Conservation (phyloP, 1,284 basidiomycete species). For the Nidula niveotomentosa region DNA sequence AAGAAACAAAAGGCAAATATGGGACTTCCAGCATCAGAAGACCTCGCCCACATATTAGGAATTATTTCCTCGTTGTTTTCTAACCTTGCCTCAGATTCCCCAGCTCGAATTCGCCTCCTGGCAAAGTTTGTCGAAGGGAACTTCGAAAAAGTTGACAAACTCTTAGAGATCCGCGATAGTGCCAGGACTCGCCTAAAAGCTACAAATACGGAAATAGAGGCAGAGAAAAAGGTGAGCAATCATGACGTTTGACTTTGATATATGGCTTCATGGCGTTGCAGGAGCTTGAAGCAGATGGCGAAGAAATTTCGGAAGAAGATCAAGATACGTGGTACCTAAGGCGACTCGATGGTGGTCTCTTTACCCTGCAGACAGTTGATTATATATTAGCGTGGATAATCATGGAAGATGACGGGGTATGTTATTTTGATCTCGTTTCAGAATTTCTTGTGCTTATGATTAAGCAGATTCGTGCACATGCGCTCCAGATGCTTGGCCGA, state of each 20-base stretch:
- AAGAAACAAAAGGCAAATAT: constrained; percentile 60
- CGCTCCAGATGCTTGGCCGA: constrained; percentile 72
- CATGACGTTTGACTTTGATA: not conserved
- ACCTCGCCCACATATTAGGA: constrained; percentile 85
- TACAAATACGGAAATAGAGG: constrained; percentile 63
- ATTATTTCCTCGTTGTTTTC: constrained; percentile 89
- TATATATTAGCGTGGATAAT: constrained; percentile 93
- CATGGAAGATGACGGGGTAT: constrained; percentile 98
- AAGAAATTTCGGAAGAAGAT: constrained; percentile 60
- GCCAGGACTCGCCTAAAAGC: constrained; percentile 58
- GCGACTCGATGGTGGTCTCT: constrained; percentile 84
- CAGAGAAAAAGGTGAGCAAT: constrained; percentile 60
- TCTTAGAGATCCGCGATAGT: constrained; percentile 84
- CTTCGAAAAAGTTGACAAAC: constrained; percentile 92
- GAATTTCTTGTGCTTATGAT: not conserved
- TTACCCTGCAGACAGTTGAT: constrained; percentile 88
- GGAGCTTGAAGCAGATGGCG: constrained; percentile 56
- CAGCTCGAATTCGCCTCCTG: constrained; percentile 79
- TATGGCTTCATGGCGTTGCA: constrained; percentile 22
- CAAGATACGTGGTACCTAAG: constrained; percentile 83
- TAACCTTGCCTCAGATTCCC: constrained; percentile 85
- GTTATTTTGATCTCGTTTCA: constrained; percentile 22
- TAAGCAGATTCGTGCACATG: constrained; percentile 69
- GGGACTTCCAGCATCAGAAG: constrained; percentile 71
- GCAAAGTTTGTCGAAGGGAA: constrained; percentile 91